phyloP scores from a whole-genome alignment of 352 stramenopile species.

The Phytophthora pluvialis region DNA sequence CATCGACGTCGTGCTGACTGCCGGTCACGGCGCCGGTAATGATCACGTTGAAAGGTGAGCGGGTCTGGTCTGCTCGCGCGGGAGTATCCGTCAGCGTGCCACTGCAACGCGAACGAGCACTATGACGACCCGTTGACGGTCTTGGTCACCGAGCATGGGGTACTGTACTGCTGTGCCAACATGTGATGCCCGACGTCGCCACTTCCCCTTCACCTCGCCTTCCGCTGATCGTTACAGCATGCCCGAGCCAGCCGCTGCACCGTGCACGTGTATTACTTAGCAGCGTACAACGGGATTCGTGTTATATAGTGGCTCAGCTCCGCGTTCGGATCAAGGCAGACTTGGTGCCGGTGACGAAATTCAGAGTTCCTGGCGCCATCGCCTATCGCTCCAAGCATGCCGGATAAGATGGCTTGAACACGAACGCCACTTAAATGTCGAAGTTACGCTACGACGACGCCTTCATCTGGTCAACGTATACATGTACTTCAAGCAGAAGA shows the following conservation, averaged over 20 bases:
- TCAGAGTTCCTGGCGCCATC: background rate
- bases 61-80: slow-evolving; percentile 1
- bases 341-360: slow-evolving; percentile 7
- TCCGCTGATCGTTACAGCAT: slow-evolving; percentile 13
- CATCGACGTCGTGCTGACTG: background rate
- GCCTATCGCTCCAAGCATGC: slow-evolving; percentile 2
- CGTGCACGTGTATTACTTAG: too few species aligned
- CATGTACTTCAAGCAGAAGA: background rate
- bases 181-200: slow-evolving; percentile 12
- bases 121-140: slow-evolving; percentile 14
- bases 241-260: background rate
- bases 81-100: slow-evolving; percentile 11
- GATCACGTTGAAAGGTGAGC: slow-evolving; percentile 10
- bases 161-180: background rate
- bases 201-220: background rate
- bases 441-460: slow-evolving; percentile 3
- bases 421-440: background rate
- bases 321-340: slow-evolving; percentile 12
- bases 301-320: too few species aligned
- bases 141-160: slow-evolving; percentile 17
- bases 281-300: too few species aligned
- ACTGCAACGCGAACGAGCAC: slow-evolving; percentile 18
- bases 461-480: slow-evolving; percentile 32
- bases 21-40: slow-evolving; percentile 15
- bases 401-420: slow-evolving; percentile 9